These are phyloP conservation scores for Rhododendron williamsianum DNA, from an alignment of 148 eudicot genomes.

Conservation along the genomic window DNA sequence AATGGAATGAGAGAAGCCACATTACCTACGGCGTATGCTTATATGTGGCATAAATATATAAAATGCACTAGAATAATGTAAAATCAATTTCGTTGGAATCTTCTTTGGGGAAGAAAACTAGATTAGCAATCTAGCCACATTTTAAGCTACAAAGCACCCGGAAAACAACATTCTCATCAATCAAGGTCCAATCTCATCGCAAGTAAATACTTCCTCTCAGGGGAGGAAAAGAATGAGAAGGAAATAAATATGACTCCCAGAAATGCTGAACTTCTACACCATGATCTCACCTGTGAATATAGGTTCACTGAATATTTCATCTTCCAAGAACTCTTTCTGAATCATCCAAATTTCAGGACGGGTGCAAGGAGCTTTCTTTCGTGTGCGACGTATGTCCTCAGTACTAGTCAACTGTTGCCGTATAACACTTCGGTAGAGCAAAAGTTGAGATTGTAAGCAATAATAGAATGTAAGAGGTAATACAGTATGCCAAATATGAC, in stretches of 20 bases:
- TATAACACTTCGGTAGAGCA: slow-evolving; percentile 45
- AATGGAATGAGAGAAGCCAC: neutral
- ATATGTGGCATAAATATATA: neutral
- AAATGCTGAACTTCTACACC: slow-evolving; percentile 2
- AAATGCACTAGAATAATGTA: neutral
- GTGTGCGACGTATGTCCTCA: slow-evolving; percentile 81
- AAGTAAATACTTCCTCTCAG: neutral
- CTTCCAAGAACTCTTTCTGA: slow-evolving; percentile 67
- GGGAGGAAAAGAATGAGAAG: neutral
- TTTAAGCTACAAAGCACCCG: neutral
- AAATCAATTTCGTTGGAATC: neutral
- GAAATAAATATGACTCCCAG: neutral
- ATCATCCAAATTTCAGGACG: slow-evolving; percentile 75
- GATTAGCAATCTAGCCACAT: neutral
- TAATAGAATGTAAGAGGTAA: neutral
- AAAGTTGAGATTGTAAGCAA: slow-evolving; percentile 4
- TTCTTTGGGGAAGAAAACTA: neutral
- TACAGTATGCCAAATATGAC: neutral
- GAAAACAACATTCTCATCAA: neutral
- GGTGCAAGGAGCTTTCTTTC: slow-evolving; percentile 97
- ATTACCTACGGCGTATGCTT: neutral
- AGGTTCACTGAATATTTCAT: slow-evolving; percentile 63
- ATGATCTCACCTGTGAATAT: slow-evolving; percentile 59
- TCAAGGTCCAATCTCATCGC: neutral
- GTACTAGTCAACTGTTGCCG: slow-evolving; percentile 76